Percentiles rank a stretch among this genome's conserved stretches.
These are phyloP conservation scores for Saccharomycopsis guyanensis DNA, from an alignment of 805 yeast species.

Conservation along the genomic window DNA sequence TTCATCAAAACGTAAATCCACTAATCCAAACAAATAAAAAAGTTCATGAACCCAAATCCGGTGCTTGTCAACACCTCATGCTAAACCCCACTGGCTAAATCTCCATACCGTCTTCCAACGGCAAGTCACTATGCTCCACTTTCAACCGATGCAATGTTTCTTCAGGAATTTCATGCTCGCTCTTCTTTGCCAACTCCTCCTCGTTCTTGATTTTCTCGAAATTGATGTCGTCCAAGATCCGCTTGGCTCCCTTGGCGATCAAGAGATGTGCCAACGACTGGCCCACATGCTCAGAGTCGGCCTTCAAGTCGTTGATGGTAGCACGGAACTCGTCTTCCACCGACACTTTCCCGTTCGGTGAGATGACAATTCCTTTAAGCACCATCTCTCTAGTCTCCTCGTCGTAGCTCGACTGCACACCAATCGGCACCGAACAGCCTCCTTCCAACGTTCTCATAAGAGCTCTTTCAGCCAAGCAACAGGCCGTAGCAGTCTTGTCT, in stretches of 20 bases:
- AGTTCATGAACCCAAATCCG: no score
- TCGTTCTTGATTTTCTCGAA: conserved; percentile 44
- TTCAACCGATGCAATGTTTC: conserved; percentile 19
- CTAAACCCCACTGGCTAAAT: no score
- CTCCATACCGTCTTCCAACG: conserved; percentile 19
- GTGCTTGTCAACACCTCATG: no score
- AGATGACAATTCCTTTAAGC: conserved; percentile 68
- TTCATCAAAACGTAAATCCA: no score
- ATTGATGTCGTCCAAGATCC: conserved; percentile 73
- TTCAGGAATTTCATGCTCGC: conserved; percentile 16
- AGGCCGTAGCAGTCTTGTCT: conserved; percentile 54
- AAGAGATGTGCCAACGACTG: conserved; percentile 56
- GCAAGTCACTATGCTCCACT: conserved; percentile 21
- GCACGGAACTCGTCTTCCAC: conserved; percentile 48
- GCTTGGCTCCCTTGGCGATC: conserved; percentile 72
- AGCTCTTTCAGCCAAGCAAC: conserved; percentile 85
- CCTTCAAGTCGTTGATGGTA: conserved; percentile 30
- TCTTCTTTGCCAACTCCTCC: conserved; percentile 20
- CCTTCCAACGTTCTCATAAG: conserved; percentile 87
- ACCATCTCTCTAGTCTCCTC: conserved; percentile 38
- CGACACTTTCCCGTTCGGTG: conserved; percentile 69
- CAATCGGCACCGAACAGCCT: conserved; percentile 97
- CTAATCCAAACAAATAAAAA: no score
- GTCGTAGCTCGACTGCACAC: conserved; percentile 60
- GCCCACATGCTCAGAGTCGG: conserved; percentile 70